Conservation (phyloP, 129 eudicot species). For the Pittosporum tobira region DNA sequence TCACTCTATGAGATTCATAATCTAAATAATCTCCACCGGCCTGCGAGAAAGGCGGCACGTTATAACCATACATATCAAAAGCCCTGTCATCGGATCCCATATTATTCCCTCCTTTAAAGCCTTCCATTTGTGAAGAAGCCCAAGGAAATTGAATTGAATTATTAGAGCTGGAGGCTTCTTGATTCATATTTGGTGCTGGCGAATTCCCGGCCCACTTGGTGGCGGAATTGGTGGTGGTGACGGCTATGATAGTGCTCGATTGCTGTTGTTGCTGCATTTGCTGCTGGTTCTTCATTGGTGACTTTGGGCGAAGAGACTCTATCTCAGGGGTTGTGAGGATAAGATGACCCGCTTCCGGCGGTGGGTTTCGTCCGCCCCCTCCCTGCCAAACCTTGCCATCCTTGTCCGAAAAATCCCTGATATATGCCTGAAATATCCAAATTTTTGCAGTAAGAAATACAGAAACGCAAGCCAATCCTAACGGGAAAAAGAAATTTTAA, state of each 20-base stretch:
- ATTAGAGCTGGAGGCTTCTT: constrained; percentile 67
- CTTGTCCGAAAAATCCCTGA: constrained; percentile 62
- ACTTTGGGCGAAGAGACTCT: constrained; percentile 86
- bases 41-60: constrained; percentile 50
- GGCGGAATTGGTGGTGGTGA: constrained; percentile 43
- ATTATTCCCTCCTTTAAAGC: constrained; percentile 26
- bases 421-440: constrained; percentile 45
- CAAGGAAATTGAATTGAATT: constrained; percentile 53
- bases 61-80: constrained; percentile 75
- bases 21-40: constrained; percentile 54
- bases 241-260: constrained; percentile 52
- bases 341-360: constrained; percentile 95
- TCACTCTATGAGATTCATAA: constrained; percentile 62
- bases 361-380: constrained; percentile 84
- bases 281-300: constrained; percentile 97
- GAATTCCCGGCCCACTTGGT: constrained; percentile 60
- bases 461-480: background rate
- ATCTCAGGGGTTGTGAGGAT: constrained; percentile 77
- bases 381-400: constrained; percentile 83
- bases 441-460: background rate
- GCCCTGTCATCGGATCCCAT: constrained; percentile 47
- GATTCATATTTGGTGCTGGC: constrained; percentile 51
- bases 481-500: too few species aligned
- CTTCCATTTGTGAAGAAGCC: constrained; percentile 52
- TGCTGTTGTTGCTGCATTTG: constrained; percentile 68